Evolutionary conservation across 108 stramenopile genomes (phyloP).

Genomic region (Craspedostauros australis): DNA sequence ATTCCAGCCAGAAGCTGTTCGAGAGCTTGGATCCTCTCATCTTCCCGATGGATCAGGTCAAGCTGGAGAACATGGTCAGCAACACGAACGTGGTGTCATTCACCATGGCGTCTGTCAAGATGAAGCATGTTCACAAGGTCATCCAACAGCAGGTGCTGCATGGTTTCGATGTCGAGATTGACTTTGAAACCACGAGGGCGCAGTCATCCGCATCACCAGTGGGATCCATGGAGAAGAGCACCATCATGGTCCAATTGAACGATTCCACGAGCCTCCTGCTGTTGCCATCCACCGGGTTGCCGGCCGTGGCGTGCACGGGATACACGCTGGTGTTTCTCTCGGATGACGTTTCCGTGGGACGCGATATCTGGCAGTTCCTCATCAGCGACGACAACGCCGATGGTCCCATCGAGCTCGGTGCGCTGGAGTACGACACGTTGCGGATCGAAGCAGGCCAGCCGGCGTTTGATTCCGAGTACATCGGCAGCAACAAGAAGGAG

Average conservation of each 20-base stretch:
- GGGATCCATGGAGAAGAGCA: too few species aligned
- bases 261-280: conserved; percentile 10
- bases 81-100: conserved; percentile 22
- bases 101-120: conserved; percentile 48
- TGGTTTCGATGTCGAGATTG: neutral
- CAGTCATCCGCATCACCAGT: too few species aligned
- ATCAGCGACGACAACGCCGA: conserved; percentile 50
- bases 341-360: conserved; percentile 7
- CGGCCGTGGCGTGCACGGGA: conserved; percentile 40
- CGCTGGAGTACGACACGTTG: conserved; percentile 74
- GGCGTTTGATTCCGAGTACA: conserved; percentile 29
- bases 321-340: conserved; percentile 51
- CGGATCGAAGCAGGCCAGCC: conserved; percentile 63
- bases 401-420: conserved; percentile 64
- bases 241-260: neutral
- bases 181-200: too few species aligned
- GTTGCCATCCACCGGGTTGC: conserved; percentile 34
- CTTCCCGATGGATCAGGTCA: conserved; percentile 76
- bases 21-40: conserved; percentile 61
- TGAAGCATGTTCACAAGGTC: conserved; percentile 36
- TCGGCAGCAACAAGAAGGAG: conserved; percentile 6
- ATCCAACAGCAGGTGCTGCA: conserved; percentile 4
- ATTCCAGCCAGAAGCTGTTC: conserved; percentile 42
- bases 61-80: conserved; percentile 21
- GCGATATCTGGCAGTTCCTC: conserved; percentile 39